These are phyloP conservation scores for Albugo candida DNA, from an alignment of 352 stramenopile species.

Conservation along the genomic window DNA sequence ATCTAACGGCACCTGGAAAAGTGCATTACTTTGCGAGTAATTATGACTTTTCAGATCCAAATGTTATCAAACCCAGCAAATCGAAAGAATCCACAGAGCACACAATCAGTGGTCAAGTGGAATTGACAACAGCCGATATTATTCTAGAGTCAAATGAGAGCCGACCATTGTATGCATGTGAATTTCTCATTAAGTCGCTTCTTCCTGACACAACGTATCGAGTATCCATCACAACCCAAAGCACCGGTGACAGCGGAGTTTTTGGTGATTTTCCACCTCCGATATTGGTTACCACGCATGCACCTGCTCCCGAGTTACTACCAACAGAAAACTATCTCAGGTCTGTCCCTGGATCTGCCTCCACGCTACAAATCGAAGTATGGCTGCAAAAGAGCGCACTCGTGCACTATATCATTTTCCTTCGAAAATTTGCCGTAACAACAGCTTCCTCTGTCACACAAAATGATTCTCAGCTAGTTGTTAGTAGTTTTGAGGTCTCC, in stretches of 20 bases:
- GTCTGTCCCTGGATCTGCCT: slow-evolving; percentile 20
- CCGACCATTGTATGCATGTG: slow-evolving; percentile 17
- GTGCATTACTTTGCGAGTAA: slow-evolving; percentile 61
- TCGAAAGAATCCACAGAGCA: not conserved
- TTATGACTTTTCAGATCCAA: slow-evolving; percentile 53
- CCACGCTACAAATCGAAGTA: slow-evolving; percentile 29
- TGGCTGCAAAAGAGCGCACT: slow-evolving; percentile 33
- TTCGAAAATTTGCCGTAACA: slow-evolving; percentile 20
- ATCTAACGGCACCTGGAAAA: slow-evolving; percentile 37
- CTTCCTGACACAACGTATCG: slow-evolving; percentile 37
- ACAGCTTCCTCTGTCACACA: not conserved
- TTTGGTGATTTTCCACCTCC: slow-evolving; percentile 56
- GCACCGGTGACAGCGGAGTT: slow-evolving; percentile 27
- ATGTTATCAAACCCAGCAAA: slow-evolving; percentile 13
- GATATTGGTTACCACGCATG: slow-evolving; percentile 42
- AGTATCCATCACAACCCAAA: slow-evolving; percentile 60
- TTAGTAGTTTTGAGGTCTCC: slow-evolving; percentile 22
- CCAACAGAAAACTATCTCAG: slow-evolving; percentile 14
- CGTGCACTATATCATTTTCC: slow-evolving; percentile 62
- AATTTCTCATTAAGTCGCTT: slow-evolving; percentile 26
- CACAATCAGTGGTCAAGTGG: too few species aligned
- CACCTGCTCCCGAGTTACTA: slow-evolving; percentile 21
- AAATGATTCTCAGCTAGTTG: not conserved
- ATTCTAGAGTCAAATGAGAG: too few species aligned
- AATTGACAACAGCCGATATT: too few species aligned